Evolutionary conservation across 148 eudicot genomes (phyloP).

Genomic region (Rhododendron vialii): DNA sequence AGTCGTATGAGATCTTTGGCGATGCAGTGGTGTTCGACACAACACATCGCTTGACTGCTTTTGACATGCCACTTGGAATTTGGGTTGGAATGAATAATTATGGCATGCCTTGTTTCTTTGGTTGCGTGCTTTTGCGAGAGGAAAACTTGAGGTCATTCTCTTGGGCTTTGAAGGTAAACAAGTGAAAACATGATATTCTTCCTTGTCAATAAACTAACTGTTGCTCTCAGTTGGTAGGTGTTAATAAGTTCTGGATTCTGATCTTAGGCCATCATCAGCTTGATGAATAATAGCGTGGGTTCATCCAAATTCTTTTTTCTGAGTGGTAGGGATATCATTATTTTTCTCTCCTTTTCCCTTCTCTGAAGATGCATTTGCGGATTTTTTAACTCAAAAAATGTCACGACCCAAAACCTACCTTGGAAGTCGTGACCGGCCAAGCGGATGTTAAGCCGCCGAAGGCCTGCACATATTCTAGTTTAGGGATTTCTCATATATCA

Average conservation of each 20-base stretch:
- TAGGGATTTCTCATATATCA: too few species aligned
- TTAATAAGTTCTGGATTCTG: neutral
- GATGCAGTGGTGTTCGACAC: slow-evolving; percentile 88
- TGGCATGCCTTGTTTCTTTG: slow-evolving; percentile 83
- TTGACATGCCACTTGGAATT: slow-evolving; percentile 84
- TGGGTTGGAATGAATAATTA: slow-evolving; percentile 78
- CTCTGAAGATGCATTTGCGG: neutral
- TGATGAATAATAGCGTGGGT: neutral
- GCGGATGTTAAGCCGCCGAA: too few species aligned
- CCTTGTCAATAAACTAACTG: neutral
- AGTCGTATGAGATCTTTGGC: slow-evolving; percentile 82
- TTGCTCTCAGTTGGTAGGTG: neutral
- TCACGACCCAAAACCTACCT: too few species aligned
- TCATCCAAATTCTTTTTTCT: neutral
- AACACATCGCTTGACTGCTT: slow-evolving; percentile 72
- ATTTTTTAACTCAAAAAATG: neutral
- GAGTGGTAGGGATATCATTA: neutral
- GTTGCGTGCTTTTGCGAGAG: slow-evolving; percentile 71
- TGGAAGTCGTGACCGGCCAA: too few species aligned
- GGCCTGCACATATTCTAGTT: too few species aligned
- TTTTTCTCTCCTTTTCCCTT: neutral
- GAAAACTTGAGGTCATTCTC: slow-evolving; percentile 64
- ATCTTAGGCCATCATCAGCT: neutral
- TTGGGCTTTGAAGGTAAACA: slow-evolving; percentile 82
- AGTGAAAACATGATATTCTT: slow-evolving; percentile 2